These are phyloP conservation scores for Scheffersomyces illinoinensis DNA, from an alignment of 1,139 yeast species.

Conservation along the genomic window DNA sequence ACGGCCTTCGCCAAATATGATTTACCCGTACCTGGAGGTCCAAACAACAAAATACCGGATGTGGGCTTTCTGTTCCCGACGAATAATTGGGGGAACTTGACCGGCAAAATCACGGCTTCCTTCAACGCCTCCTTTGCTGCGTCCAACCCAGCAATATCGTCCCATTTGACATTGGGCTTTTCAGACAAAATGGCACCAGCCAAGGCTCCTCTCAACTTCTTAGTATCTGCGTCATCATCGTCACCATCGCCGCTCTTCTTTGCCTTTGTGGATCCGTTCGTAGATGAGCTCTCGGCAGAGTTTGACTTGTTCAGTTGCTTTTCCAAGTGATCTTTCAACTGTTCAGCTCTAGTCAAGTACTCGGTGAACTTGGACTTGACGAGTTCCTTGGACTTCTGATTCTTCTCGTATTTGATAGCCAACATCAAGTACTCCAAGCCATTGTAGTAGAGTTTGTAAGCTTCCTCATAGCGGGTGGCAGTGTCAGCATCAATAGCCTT, in stretches of 20 bases:
- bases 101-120: slow-evolving; percentile 96
- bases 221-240: slow-evolving; percentile 81
- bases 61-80: slow-evolving; percentile 94
- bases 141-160: slow-evolving; percentile 94
- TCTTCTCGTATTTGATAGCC: slow-evolving; percentile 94
- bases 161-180: slow-evolving; percentile 93
- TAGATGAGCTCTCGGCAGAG: slow-evolving; percentile 49
- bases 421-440: slow-evolving; percentile 95
- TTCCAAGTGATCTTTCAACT: slow-evolving; percentile 85
- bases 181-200: slow-evolving; percentile 92
- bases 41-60: slow-evolving; percentile 86
- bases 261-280: slow-evolving; percentile 62
- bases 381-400: slow-evolving; percentile 82
- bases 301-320: slow-evolving; percentile 50
- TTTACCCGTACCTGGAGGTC: slow-evolving; percentile 99
- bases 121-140: slow-evolving; percentile 94
- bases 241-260: slow-evolving; percentile 50
- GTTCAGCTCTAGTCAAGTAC: slow-evolving; percentile 91
- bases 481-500: slow-evolving; percentile 95
- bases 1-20: slow-evolving; percentile 96
- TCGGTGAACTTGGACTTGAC: slow-evolving; percentile 89
- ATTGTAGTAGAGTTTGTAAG: slow-evolving; percentile 87
- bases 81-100: slow-evolving; percentile 90
- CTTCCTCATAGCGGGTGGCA: slow-evolving; percentile 89
- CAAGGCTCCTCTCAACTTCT: slow-evolving; percentile 86